Base-by-base conservation (phyloP, 2,329 filamentous ascomycete species). In the Botryotinia globosa region DNA sequence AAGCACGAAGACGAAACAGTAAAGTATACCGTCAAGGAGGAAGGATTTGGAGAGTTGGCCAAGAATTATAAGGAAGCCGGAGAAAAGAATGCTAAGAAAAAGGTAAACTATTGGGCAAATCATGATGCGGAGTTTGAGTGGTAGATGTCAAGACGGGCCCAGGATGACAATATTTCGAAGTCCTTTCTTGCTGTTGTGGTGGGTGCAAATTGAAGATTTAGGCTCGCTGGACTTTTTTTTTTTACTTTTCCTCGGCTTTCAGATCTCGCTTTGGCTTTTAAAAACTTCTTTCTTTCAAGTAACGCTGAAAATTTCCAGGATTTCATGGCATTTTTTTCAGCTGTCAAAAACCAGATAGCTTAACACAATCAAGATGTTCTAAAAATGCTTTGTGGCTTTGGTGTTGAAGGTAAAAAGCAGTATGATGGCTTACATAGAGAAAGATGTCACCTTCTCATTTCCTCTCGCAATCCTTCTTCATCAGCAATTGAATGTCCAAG, bases 1-100 rank as follows among this genome's bases (percentile, higher is more conserved):
- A 75, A 74, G 37, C 77, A 82, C 71, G 73, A 74, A 0, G 83
- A 84, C 74, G 75, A 79, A 34, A 83, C 81, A 0, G 72, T 81
- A 58, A 78, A 78, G 70, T 85, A 84, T 72, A 74, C 64, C 14
- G 71, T 77, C 70, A 74, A 76, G 20, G 56, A 67, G 32, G 70
- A 71, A 61, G 56, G 67, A 22, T 69, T 56, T 56, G 67, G 56
- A 37, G 54, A 69, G 12, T 29, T 71, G 22, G 44, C 44, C 32
- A 32, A 37, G 20, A 71, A 32, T 39, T 37, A 66, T 22, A 37
- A 22, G 29, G n/a, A 65, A 29, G 48, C n/a, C 6, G 69, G 64
- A 22, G 45, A 42, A 22, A 64, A 65, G 3, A 71, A 42, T 14
- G 34, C 69, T 10, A 71, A 56, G n/a, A 65, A 66, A 7, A 71